A percentile compares a stretch with the other conserved stretches of the same genome.
Evolutionary conservation across 2,329 filamentous ascomycete genomes (phyloP).

Genomic region (Xylaria sp.): DNA sequence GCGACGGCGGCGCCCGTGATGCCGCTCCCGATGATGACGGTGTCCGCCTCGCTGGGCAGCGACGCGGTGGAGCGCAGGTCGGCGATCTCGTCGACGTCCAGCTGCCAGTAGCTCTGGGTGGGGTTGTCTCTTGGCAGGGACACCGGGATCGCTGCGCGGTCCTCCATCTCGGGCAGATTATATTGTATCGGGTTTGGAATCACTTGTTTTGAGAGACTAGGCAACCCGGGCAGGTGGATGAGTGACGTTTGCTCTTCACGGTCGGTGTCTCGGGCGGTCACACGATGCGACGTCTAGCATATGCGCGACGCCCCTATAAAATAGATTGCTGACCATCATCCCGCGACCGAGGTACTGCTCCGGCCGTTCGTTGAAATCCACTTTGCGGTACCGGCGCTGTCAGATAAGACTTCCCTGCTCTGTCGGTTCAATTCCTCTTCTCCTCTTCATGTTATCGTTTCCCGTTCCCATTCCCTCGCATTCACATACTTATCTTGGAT

Average conservation of each 20-base stretch:
- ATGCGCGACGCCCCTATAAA: background rate
- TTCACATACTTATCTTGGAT: too few species aligned
- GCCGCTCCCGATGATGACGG: constrained; percentile 72
- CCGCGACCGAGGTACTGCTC: background rate
- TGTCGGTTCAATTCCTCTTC: background rate
- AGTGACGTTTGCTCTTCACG: too few species aligned
- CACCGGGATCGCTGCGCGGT: constrained; percentile 53
- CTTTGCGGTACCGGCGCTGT: constrained; percentile 1
- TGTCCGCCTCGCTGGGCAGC: constrained; percentile 65
- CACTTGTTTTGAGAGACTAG: too few species aligned
- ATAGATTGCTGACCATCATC: background rate
- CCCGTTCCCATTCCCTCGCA: too few species aligned
- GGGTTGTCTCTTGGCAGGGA: constrained; percentile 63
- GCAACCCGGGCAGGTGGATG: too few species aligned
- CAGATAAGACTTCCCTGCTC: background rate
- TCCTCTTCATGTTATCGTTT: background rate
- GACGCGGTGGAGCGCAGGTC: constrained; percentile 61
- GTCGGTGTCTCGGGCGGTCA: too few species aligned
- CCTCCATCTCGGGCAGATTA: constrained; percentile 49
- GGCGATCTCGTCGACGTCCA: constrained; percentile 62
- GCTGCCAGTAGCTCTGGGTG: constrained; percentile 72
- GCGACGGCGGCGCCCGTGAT: constrained; percentile 72
- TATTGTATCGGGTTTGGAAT: background rate
- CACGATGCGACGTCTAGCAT: background rate
- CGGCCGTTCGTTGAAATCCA: background rate